Base-by-base conservation (phyloP, 2,329 filamentous ascomycete genomes). In the Talaromyces marneffei region DNA sequence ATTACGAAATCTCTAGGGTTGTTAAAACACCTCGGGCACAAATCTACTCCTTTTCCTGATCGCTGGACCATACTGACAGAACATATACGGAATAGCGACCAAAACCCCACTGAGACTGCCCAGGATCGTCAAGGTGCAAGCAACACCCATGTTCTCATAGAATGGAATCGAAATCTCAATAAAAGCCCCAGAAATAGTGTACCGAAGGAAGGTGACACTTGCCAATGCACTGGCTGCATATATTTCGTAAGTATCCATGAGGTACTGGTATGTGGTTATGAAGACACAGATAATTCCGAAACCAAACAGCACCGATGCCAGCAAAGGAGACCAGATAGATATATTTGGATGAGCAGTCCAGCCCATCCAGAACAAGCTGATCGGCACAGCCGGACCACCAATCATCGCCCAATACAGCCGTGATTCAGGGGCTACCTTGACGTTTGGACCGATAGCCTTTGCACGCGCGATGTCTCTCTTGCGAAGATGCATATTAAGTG, bases 291-390 rank as follows among this genome's bases (percentile, higher is more conserved):
- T 70, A 42, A 81, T 74, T 0, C 79, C 80, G 59, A 78, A 79
- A 2, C 82, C 82, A 64, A 84, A 83, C 0, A 83, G 65, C 1
- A 80, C 78, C 23, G 76, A 81, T 0, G 81, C 80, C 2, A 70
- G 55, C 59, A 77, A 74, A 31, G 1, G 69, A 66, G 33, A 67
- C 65, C 25, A 73, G 68, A 72, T 73, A 80, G 65, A 77, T 5
- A 81, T 71, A 2, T 67, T 65, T 0, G 71, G 68, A 9, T 69
- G 70, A 37, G 76, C 74, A 0, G 80, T 83, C 83, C 83, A 85
- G 0, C 77, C 83, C 71, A 86, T 81, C 82, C 83, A 86, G 68
- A 86, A 84, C 2, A 85, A 72, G 1, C 74, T 75, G 31, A 83
- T 71, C 0, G 83, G 82, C 1, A 86, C 76, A 0, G 76, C 70